Evolutionary conservation across 345 rosid species (phyloP).

Genomic region (Corchorus capsularis): DNA sequence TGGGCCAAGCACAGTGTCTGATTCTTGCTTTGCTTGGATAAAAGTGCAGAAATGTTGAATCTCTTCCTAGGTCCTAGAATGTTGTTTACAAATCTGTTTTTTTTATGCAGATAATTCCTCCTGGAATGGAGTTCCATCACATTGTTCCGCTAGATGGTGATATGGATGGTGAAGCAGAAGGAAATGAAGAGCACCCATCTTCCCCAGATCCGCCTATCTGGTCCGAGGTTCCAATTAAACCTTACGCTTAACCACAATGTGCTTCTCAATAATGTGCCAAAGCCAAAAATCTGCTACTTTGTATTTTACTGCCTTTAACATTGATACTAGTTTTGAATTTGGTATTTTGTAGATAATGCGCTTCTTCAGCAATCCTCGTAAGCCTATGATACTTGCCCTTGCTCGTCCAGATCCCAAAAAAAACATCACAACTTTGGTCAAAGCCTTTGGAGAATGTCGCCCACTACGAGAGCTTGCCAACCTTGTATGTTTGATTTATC

Average conservation of each 20-base stretch:
- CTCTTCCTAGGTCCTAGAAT: conserved; percentile 7
- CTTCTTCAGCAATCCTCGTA: conserved; percentile 89
- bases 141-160: conserved; percentile 93
- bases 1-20: conserved; percentile 1
- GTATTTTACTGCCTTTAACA: conserved; percentile 2
- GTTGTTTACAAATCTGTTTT: conserved; percentile 15
- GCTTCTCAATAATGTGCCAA: conserved; percentile 12
- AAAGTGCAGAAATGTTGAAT: neutral
- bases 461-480: conserved; percentile 96
- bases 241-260: neutral
- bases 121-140: conserved; percentile 99
- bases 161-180: conserved; percentile 82
- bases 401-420: conserved; percentile 99
- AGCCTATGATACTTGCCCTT: conserved; percentile 98
- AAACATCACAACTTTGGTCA: conserved; percentile 94
- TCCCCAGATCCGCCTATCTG: conserved; percentile 91
- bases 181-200: conserved; percentile 80
- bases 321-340: conserved; percentile 22
- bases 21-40: conserved; percentile 7
- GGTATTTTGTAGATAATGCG: conserved; percentile 87
- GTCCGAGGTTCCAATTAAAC: conserved; percentile 70
- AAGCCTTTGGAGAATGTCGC: conserved; percentile 99
- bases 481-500: conserved; percentile 56
- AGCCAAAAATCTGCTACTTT: neutral
- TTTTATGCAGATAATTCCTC: conserved; percentile 79